Conservation (phyloP, 2,329 filamentous ascomycete species). For the Aspergillus spinulosporus region DNA sequence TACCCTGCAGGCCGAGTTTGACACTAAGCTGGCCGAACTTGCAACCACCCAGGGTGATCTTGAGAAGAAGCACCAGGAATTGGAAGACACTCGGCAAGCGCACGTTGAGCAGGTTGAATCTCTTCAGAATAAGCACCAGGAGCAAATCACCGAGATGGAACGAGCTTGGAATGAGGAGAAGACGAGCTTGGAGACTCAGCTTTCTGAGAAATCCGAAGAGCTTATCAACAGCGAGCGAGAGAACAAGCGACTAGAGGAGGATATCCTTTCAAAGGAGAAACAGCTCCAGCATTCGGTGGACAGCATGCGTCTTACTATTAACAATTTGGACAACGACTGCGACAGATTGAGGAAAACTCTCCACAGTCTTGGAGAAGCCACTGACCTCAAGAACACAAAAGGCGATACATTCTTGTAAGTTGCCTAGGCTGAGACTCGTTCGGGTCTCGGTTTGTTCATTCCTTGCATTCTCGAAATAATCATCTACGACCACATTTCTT, state of each 20-base stretch:
- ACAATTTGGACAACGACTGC: constrained; percentile 53
- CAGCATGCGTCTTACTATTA: constrained; percentile 50
- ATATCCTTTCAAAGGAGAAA: constrained; percentile 48
- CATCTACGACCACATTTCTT: constrained; percentile 17
- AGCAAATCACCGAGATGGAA: constrained; percentile 30
- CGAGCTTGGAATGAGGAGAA: constrained; percentile 36
- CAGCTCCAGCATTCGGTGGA: constrained; percentile 47
- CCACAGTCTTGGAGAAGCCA: constrained; percentile 53
- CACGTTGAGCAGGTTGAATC: constrained; percentile 30
- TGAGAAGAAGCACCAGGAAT: constrained; percentile 33
- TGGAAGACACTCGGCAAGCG: constrained; percentile 33
- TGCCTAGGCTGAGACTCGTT: constrained; percentile 29
- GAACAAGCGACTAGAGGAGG: constrained; percentile 45
- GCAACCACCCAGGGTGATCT: constrained; percentile 29
- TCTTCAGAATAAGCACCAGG: constrained; percentile 28
- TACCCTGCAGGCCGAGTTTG: constrained; percentile 38
- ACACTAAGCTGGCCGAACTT: constrained; percentile 37
- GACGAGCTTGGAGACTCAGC: constrained; percentile 33
- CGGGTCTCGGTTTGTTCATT: constrained; percentile 17
- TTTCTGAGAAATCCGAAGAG: constrained; percentile 46
- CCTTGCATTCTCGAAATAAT: constrained; percentile 18
- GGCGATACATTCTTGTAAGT: constrained; percentile 54
- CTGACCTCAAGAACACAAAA: constrained; percentile 51
- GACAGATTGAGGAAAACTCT: constrained; percentile 53
- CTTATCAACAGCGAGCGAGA: constrained; percentile 47